Base-by-base conservation (phyloP, 2,329 filamentous ascomycete genomes). In the Verticillium longisporum region DNA sequence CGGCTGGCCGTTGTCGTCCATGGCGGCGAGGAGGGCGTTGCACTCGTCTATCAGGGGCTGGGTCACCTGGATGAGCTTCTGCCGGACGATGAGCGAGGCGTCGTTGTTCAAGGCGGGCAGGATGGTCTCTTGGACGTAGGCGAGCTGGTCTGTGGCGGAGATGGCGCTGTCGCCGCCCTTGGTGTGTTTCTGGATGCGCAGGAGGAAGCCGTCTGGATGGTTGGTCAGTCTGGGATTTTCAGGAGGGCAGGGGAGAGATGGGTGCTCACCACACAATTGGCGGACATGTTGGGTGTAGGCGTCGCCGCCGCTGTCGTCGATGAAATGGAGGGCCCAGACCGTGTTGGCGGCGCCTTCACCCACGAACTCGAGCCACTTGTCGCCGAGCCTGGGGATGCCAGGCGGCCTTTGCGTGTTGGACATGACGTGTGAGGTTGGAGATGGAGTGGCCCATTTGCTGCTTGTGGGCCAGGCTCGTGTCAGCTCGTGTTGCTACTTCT, bases 281-380 rank as follows among this genome's bases (percentile, higher is more conserved):
- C 57, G 57, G 32, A 60, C 50, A 13, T 56, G 11, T 21, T 45
- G 50, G 9, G 57, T 59, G 21, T 21, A 26, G 10, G 57, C 45
- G n/a, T 61, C 75, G 71, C 59, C 77, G 68, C 50, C 77, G 67
- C 66, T 68, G 70, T 63, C 68, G 73, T 77, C 58, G 18, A 59
- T 59, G 50, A 67, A 61, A 56, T 60, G 38, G 38, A 57, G 18
- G 18, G 26, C 55, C 56, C 50, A 62, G 31, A 93, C 88, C 58
- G 88, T 82, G 72, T 95, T 94, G 59, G 91, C 90, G 31, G 89
- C 87, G 31, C 90, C 91, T 72, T 95, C 90, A 32, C 81, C 83
- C 26, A 86, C 73, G 61, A 84, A 76, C 59, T 72, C 45, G 41
- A 59, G 57, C 57, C 57, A 59, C 41, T 59, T 59, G 57, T 59